Evolutionary conservation across 2,329 filamentous ascomycete species (phyloP).

Genomic region (Hymenoscyphus infarciens): DNA sequence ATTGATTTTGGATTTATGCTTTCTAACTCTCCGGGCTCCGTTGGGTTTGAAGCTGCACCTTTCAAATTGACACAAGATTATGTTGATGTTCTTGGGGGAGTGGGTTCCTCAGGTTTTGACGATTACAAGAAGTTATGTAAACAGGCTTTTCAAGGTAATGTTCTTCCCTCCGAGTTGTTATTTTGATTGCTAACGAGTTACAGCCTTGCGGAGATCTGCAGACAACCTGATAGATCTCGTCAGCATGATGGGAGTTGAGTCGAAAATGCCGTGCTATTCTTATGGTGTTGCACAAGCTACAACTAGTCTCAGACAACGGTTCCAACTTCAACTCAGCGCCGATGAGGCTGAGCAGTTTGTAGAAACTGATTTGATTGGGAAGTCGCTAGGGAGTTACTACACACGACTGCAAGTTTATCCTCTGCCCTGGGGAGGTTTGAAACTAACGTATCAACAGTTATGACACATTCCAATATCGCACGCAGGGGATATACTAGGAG

Average conservation of each 20-base stretch:
- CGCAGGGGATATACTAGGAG: constrained; percentile 75
- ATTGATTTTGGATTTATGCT: constrained; percentile 92
- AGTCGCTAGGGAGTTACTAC: constrained; percentile 83
- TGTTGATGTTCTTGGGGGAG: constrained; percentile 74
- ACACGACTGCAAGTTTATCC: constrained; percentile 68
- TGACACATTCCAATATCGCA: constrained; percentile 83
- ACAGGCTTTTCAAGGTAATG: constrained; percentile 71
- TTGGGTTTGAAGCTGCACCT: constrained; percentile 81
- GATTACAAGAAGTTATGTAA: constrained; percentile 79
- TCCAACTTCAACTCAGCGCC: constrained; percentile 77
- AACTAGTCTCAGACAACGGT: constrained; percentile 65
- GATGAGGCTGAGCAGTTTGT: constrained; percentile 80
- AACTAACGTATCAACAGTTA: constrained; percentile 49
- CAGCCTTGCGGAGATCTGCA: constrained; percentile 71
- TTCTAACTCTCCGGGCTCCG: constrained; percentile 78
- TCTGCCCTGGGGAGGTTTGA: background rate
- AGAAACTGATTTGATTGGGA: constrained; percentile 72
- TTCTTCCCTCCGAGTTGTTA: constrained; percentile 25
- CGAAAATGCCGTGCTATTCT: constrained; percentile 80
- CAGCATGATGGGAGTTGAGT: constrained; percentile 78
- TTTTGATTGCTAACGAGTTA: constrained; percentile 16
- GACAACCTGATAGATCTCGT: constrained; percentile 80
- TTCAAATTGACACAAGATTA: constrained; percentile 87
- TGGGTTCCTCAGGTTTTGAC: constrained; percentile 66
- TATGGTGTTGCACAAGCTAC: constrained; percentile 71